Evolutionary conservation across 2,329 filamentous ascomycete species (phyloP), one percentile per base, ranked within the genome.

Genomic region (Pseudogymnoascus verrucosus): DNA sequence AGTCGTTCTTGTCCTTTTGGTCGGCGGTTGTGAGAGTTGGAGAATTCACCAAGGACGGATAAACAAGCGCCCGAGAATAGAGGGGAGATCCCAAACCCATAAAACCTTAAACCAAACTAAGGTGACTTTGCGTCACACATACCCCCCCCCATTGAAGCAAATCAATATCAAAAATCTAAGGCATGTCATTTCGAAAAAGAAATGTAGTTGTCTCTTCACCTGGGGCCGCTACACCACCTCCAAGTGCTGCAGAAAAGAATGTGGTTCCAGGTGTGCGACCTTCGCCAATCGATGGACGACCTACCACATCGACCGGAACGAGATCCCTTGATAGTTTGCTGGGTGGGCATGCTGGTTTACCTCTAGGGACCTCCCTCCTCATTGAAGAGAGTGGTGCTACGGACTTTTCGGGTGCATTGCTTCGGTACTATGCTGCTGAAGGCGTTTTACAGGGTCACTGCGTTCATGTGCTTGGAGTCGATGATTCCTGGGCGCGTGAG

Each of bases 341-440:
- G 1, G 91, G 91, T 42, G 92, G 93, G 0, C 93, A 98, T 77
- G 84, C 88, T 4, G 95, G 95, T 0, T 79, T 98, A 4, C 86
- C 90, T 0, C 80, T 98, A 5, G 95, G 95, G 0, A 91, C 85
- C 16, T 90, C 87, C 0, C 73, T 98, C 0, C 77, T 99, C 4
- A 79, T 97, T 34, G 90, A 93, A 72, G 95, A 99, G 71, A 89
- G 87, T 64, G 93, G 93, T 0, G 96, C 93, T 0, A 99, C 95
- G 0, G 95, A 99, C 74, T 99, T 96, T 78, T 87, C 90, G 0
- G 91, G 93, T 1, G 85, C 90, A 26, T 78, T 98, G 64, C 77
- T 97, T 51, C 84, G 90, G 63, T 97, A 95, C 74, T 99, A 91
- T 76, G 93, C 92, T 0, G 93, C 93, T 0, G 93, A 99, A 76